phyloP scores from a whole-genome alignment of 371 early-diverging fungal genomes.

The Sporodiniella umbellata region DNA sequence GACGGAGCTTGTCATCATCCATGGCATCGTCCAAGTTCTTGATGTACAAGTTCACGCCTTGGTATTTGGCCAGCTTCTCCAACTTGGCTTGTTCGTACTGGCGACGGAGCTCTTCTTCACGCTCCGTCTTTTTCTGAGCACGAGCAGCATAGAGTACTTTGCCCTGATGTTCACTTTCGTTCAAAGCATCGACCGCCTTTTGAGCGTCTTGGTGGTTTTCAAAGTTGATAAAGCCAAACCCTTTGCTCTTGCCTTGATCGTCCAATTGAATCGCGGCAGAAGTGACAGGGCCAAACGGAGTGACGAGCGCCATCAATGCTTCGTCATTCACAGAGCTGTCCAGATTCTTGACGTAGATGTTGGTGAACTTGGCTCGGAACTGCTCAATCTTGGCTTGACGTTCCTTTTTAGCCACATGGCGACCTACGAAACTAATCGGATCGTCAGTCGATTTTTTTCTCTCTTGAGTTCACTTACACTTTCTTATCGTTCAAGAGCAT shows the following conservation, averaged over 20 bases:
- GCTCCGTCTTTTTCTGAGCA: slow-evolving; percentile 93
- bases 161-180: slow-evolving; percentile 76
- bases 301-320: slow-evolving; percentile 69
- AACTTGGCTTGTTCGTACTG: slow-evolving; percentile 81
- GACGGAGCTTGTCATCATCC: slow-evolving; percentile 80
- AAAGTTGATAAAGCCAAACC: slow-evolving; percentile 93
- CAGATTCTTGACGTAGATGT: slow-evolving; percentile 93
- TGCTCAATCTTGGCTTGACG: slow-evolving; percentile 80
- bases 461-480: slow-evolving; percentile 43
- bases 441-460: not conserved
- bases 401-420: slow-evolving; percentile 80
- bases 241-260: slow-evolving; percentile 70
- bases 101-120: slow-evolving; percentile 82
- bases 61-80: slow-evolving; percentile 86
- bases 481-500: slow-evolving; percentile 90
- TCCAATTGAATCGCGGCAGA: slow-evolving; percentile 64
- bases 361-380: slow-evolving; percentile 76
- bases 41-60: slow-evolving; percentile 89
- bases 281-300: slow-evolving; percentile 70
- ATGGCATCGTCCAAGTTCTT: slow-evolving; percentile 90
- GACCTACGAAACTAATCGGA: slow-evolving; percentile 58
- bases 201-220: slow-evolving; percentile 77
- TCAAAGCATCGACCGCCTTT: slow-evolving; percentile 81
- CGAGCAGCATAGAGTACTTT: slow-evolving; percentile 86
- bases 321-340: slow-evolving; percentile 69